phyloP scores from a whole-genome alignment of 352 stramenopile species.

The Globisporangium takayamanum region DNA sequence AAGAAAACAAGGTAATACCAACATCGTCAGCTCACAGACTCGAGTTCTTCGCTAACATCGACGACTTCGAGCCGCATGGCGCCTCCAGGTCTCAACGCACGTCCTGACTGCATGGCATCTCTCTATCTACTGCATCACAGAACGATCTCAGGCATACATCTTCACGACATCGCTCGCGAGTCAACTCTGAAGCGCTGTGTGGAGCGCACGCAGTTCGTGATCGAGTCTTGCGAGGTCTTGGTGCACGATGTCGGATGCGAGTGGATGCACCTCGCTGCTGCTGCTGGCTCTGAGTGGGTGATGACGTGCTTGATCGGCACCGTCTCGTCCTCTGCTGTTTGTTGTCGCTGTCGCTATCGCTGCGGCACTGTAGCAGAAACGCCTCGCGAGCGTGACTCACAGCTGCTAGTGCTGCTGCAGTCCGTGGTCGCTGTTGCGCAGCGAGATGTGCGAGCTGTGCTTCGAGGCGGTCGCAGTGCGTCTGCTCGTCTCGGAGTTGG shows the following conservation, averaged over 20 bases:
- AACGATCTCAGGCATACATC: too few relatives aligned
- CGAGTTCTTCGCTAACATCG: too few relatives aligned
- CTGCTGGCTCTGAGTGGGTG: background rate
- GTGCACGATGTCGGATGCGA: background rate
- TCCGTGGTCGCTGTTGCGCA: constrained; percentile 5
- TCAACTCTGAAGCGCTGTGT: constrained; percentile 1
- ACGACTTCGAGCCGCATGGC: too few relatives aligned
- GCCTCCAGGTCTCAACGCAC: too few relatives aligned
- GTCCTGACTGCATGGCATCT: too few relatives aligned
- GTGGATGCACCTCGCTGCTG: background rate
- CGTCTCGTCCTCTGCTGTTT: background rate
- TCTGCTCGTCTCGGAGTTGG: constrained; percentile 29
- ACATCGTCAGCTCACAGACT: too few relatives aligned
- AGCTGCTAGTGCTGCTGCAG: background rate
- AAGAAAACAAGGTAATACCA: too few relatives aligned
- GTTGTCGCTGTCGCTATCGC: background rate
- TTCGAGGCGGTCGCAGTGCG: constrained; percentile 24
- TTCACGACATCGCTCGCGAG: too few relatives aligned
- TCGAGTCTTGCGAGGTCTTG: constrained; percentile 47
- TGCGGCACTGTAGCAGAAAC: constrained; percentile 6
- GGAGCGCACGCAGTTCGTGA: constrained; percentile 4
- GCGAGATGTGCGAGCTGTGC: constrained; percentile 21
- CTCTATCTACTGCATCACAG: too few relatives aligned
- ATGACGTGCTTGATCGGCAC: background rate
- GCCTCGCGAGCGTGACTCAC: background rate